Evolutionary conservation across 352 stramenopile genomes (phyloP).

Genomic region (Pythium apleroticum): DNA sequence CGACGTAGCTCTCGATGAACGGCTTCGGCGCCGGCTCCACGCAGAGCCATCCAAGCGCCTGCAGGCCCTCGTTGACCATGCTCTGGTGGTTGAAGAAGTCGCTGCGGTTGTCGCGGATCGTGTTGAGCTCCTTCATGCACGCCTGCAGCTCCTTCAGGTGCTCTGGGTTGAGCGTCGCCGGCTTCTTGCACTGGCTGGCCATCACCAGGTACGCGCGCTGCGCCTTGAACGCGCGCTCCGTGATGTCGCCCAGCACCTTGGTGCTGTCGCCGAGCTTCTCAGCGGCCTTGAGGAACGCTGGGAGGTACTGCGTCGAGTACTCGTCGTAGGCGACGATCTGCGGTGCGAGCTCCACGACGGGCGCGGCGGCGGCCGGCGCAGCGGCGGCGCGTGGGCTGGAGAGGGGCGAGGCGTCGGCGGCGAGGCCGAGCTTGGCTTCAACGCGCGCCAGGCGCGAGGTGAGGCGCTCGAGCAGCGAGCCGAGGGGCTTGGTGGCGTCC

Average conservation of each 20-base stretch:
- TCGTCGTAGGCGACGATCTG: constrained; percentile 91
- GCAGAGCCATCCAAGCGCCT: constrained; percentile 80
- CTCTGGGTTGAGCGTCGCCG: constrained; percentile 62
- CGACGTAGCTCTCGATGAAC: constrained; percentile 96
- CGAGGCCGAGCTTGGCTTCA: constrained; percentile 61
- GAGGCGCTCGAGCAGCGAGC: constrained; percentile 63
- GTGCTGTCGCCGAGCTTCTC: constrained; percentile 85
- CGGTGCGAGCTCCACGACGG: constrained; percentile 47
- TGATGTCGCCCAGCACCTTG: constrained; percentile 76
- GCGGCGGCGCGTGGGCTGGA: constrained; percentile 22
- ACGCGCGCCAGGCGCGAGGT: constrained; percentile 57
- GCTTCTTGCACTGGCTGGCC: constrained; percentile 93
- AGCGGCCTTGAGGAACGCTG: constrained; percentile 77
- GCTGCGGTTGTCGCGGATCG: constrained; percentile 78
- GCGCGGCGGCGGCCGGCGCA: constrained; percentile 12
- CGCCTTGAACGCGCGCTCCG: constrained; percentile 85
- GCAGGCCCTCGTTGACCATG: constrained; percentile 87
- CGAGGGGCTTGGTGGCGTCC: constrained; percentile 54
- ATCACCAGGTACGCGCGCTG: constrained; percentile 93
- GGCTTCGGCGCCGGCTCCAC: constrained; percentile 87
- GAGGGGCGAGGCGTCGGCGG: constrained; percentile 21
- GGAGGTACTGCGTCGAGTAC: constrained; percentile 78
- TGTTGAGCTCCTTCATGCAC: constrained; percentile 80
- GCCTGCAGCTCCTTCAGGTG: constrained; percentile 72
- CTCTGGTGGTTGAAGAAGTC: constrained; percentile 86